Base-by-base conservation (phyloP, 768 basidiomycete genomes). In the Calocera viscosa region DNA sequence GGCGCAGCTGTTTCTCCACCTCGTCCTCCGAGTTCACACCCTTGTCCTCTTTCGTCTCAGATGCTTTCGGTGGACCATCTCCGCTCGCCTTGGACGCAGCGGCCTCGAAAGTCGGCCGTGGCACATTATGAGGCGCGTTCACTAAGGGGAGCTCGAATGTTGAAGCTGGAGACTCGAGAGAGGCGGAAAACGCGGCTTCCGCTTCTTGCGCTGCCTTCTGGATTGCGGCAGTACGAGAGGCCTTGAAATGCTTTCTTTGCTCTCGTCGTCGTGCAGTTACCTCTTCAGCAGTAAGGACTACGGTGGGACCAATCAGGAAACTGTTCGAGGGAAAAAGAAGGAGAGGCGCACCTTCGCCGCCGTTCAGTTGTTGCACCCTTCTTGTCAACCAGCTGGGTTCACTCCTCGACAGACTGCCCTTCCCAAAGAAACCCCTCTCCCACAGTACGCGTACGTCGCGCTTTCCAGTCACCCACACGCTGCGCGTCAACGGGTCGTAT, bases 391-490 rank as follows among this genome's bases (percentile, higher is more conserved):
- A 99, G 66, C 86, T 91, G 8, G 95, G 94, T 75, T 99, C 96
- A 75, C 94, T 96, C 67, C 96, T 78, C 41, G 91, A 94, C 65
- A 99, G 79, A 73, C 90, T 89, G 0, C 96, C 96, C 76, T 99
- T 99, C 26, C 96, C 96, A 75, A 98, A 99, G 78, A 98, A 97
- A 0, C 96, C 96, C 68, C 89, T 78, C 53, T 84, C 80, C 90
- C 96, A 99, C 39, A 98, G 80, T 2, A 87, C 77, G 69, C 53
- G 24, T 10, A 60, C 53, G 30, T 60, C 53, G 11, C 53, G 26
- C 53, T 60, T 60, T 30, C 53, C 53, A 5, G 26, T 78, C 1
- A 98, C 81, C 93, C 93, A 96, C 10, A 97, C 89, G 0, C 90
- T 91, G n/a, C 86, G 85, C 17, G 94, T 93, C 1, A 82, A 72